phyloP scores from a whole-genome alignment of 805 yeast genomes.

The Schwanniomyces occidentalis region DNA sequence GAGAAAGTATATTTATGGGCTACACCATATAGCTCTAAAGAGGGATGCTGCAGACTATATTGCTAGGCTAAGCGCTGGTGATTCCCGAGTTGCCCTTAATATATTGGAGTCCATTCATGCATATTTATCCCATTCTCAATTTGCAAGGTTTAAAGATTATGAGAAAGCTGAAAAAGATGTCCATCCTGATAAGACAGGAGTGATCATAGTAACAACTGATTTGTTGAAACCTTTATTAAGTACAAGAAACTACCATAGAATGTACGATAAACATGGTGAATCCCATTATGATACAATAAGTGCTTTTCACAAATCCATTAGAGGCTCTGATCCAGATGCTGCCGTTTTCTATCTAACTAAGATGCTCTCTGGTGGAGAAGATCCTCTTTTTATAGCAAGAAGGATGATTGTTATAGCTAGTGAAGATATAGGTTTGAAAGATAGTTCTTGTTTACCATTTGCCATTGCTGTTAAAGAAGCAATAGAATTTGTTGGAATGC shows the following conservation, averaged over 20 bases:
- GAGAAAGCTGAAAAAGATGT: conserved; percentile 17
- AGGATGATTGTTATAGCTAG: conserved; percentile 93
- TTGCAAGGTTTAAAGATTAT: conserved; percentile 16
- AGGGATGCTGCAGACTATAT: conserved; percentile 65
- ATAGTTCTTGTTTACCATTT: conserved; percentile 81
- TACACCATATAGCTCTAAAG: conserved; percentile 52
- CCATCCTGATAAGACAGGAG: conserved; percentile 22
- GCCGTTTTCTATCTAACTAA: conserved; percentile 81
- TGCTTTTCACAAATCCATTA: conserved; percentile 89
- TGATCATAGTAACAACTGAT: conserved; percentile 40
- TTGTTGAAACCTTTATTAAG: conserved; percentile 42
- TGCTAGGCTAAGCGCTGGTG: conserved; percentile 80
- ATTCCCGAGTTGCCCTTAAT: conserved; percentile 81
- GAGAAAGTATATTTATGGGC: conserved; percentile 51
- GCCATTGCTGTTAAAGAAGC: conserved; percentile 86
- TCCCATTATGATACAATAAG: conserved; percentile 93
- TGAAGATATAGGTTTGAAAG: conserved; percentile 89
- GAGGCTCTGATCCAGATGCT: conserved; percentile 91
- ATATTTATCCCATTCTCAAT: conserved; percentile 39
- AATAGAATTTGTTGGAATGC: conserved; percentile 87
- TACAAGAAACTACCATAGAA: conserved; percentile 47
- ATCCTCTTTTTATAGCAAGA: conserved; percentile 84
- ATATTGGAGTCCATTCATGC: conserved; percentile 73
- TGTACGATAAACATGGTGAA: conserved; percentile 88
- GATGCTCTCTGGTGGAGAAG: conserved; percentile 94